These are phyloP conservation scores for Paradendryphiella salina DNA, from an alignment of 2,329 filamentous ascomycete species.

Conservation along the genomic window DNA sequence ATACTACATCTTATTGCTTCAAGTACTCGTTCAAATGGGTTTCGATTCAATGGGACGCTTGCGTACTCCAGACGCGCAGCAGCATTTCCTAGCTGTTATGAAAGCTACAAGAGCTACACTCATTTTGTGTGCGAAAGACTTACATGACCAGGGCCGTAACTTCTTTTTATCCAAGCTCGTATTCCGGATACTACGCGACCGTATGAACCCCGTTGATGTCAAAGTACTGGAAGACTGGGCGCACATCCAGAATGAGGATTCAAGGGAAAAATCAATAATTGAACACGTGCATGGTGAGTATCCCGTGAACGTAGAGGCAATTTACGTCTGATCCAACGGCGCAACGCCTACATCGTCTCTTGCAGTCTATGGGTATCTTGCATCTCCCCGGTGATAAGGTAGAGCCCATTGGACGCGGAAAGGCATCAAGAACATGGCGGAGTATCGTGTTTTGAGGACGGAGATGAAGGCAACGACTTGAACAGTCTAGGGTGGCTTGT, in stretches of 20 bases:
- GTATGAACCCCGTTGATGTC: slow-evolving; percentile 8
- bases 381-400: neutral
- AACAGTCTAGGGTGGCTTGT: neutral
- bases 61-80: neutral
- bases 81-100: neutral
- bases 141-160: slow-evolving; percentile 12
- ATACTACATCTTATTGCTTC: slow-evolving; percentile 7
- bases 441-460: neutral
- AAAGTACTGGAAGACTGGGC: slow-evolving; percentile 5
- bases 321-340: slow-evolving; percentile 15
- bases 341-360: neutral
- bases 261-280: neutral
- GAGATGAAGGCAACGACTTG: neutral
- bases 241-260: slow-evolving; percentile 1
- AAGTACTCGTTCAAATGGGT: slow-evolving; percentile 8
- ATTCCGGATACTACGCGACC: slow-evolving; percentile 10
- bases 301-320: slow-evolving; percentile 4
- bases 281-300: slow-evolving; percentile 3
- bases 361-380: neutral
- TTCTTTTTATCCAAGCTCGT: slow-evolving; percentile 9
- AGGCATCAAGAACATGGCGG: slow-evolving; percentile 1
- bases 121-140: slow-evolving; percentile 12
- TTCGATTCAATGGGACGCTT: slow-evolving; percentile 3
- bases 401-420: neutral
- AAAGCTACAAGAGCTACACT: slow-evolving; percentile 11